Conservation (phyloP, 768 basidiomycete genomes). For the Multifurca ochricompacta region DNA sequence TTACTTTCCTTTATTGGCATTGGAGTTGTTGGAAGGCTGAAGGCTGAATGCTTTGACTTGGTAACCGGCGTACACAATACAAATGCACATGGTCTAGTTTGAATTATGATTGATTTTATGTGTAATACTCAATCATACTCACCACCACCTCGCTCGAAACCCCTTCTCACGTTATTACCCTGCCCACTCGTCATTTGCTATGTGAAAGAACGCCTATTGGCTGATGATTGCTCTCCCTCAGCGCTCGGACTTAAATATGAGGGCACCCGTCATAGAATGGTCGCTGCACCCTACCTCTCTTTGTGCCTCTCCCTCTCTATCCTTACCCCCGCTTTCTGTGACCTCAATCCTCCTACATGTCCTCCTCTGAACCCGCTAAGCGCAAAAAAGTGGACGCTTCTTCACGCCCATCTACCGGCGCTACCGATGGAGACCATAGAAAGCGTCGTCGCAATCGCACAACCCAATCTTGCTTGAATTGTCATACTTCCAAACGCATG, state of each 20-base stretch:
- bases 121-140: too few species aligned
- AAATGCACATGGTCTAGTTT: neutral
- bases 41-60: too few species aligned
- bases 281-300: neutral
- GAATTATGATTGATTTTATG: too few species aligned
- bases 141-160: neutral
- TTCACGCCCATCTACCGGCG: constrained; percentile 22
- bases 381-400: constrained; percentile 27
- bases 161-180: constrained; percentile 8
- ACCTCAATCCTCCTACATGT: constrained; percentile 21
- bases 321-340: neutral
- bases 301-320: neutral
- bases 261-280: neutral
- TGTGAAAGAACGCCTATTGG: neutral
- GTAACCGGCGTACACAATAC: too few species aligned
- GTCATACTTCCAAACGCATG: constrained; percentile 69
- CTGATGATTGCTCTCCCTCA: neutral
- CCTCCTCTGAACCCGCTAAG: constrained; percentile 24
- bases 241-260: neutral
- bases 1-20: too few species aligned
- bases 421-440: constrained; percentile 46
- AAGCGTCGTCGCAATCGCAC: constrained; percentile 63
- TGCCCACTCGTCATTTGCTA: neutral
- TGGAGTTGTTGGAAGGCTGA: too few species aligned
- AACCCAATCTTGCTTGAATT: constrained; percentile 67